Conservation (phyloP, 192 early-diverging fungal species). For the Ambispora gerdemannii region DNA sequence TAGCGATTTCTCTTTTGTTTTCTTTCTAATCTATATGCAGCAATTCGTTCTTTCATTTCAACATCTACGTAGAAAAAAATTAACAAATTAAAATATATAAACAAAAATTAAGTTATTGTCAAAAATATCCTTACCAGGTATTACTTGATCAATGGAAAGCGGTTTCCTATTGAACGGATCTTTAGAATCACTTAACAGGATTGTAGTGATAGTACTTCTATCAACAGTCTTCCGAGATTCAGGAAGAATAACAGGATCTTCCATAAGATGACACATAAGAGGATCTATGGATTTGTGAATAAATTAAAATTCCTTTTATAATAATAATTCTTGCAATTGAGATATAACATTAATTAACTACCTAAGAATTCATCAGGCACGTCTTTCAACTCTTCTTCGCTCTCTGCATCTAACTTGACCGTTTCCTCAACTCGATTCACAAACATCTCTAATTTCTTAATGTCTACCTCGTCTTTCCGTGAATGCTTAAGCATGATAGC, state of each 20-base stretch:
- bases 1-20: constrained; percentile 24
- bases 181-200: constrained; percentile 79
- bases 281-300: constrained; percentile 57
- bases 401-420: constrained; percentile 55
- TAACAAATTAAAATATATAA: neutral
- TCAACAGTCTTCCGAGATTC: constrained; percentile 80
- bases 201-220: constrained; percentile 80
- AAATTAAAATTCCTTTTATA: neutral
- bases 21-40: constrained; percentile 40
- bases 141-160: constrained; percentile 80
- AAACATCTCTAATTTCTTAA: constrained; percentile 62
- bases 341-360: constrained; percentile 28
- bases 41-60: constrained; percentile 53
- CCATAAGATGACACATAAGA: constrained; percentile 81
- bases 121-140: constrained; percentile 73
- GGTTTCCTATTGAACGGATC: constrained; percentile 96
- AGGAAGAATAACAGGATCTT: constrained; percentile 90
- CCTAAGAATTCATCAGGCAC: constrained; percentile 89
- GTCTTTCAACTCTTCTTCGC: constrained; percentile 78
- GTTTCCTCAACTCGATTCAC: constrained; percentile 69
- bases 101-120: neutral
- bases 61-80: constrained; percentile 39
- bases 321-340: neutral
- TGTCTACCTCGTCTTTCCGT: constrained; percentile 63
- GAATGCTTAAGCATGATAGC: constrained; percentile 61